These are phyloP conservation scores for Amanita subjunquillea DNA, from an alignment of 768 basidiomycete species.

Conservation along the genomic window DNA sequence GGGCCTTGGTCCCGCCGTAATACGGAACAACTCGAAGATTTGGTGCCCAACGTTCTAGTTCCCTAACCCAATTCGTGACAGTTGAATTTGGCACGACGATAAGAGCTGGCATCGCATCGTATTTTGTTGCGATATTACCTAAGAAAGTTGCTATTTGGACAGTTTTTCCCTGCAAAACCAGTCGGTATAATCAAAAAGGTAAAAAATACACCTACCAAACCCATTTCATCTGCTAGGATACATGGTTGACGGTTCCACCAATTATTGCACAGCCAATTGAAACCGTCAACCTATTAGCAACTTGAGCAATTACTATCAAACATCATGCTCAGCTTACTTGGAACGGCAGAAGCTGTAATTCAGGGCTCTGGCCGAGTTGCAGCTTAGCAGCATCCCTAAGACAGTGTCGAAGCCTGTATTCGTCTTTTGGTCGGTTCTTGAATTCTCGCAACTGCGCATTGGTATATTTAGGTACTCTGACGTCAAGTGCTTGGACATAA, in stretches of 20 bases:
- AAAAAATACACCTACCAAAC: slow-evolving; percentile 41
- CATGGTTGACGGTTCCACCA: slow-evolving; percentile 83
- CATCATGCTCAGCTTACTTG: slow-evolving; percentile 39
- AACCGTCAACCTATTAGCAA: slow-evolving; percentile 52
- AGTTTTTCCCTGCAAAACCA: slow-evolving; percentile 62
- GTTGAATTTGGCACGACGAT: slow-evolving; percentile 96
- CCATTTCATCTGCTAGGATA: slow-evolving; percentile 98
- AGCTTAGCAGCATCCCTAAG: slow-evolving; percentile 47
- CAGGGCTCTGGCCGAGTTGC: slow-evolving; percentile 52
- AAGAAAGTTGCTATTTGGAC: slow-evolving; percentile 86
- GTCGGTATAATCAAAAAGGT: background rate
- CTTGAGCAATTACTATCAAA: background rate
- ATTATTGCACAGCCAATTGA: slow-evolving; percentile 79
- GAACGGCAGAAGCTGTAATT: slow-evolving; percentile 76
- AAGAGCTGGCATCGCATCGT: slow-evolving; percentile 65
- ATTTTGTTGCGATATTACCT: slow-evolving; percentile 47
- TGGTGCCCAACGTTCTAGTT: slow-evolving; percentile 84
- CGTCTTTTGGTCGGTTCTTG: slow-evolving; percentile 45
- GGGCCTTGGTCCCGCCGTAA: slow-evolving; percentile 69
- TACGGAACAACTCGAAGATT: slow-evolving; percentile 72
- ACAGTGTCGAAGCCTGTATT: slow-evolving; percentile 34
- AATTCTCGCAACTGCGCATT: slow-evolving; percentile 30
- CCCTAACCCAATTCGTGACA: slow-evolving; percentile 90
- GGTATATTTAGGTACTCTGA: slow-evolving; percentile 45
- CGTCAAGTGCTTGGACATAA: slow-evolving; percentile 52